These are phyloP conservation scores for Serpula lacrymans DNA, from an alignment of 768 basidiomycete genomes.

Conservation along the genomic window DNA sequence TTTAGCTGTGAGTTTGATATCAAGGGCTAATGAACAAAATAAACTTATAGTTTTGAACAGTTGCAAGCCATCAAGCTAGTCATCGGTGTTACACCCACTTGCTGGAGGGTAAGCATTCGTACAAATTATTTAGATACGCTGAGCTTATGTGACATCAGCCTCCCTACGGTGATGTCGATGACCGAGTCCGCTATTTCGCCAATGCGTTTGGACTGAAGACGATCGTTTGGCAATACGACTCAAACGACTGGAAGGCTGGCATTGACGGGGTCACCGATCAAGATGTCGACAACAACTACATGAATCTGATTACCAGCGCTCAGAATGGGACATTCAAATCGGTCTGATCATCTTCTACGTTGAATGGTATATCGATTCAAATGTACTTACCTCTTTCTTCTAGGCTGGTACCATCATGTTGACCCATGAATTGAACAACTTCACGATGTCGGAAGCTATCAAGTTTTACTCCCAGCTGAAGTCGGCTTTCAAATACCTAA, in stretches of 20 bases:
- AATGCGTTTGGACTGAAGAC: constrained; percentile 58
- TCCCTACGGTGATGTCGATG: constrained; percentile 59
- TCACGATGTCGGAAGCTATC: constrained; percentile 48
- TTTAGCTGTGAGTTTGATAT: too few species aligned
- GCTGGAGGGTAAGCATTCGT: constrained; percentile 41
- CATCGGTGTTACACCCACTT: constrained; percentile 49
- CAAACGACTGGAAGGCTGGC: constrained; percentile 62
- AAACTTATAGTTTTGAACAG: constrained; percentile 13
- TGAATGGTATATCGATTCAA: not conserved
- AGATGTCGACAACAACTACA: constrained; percentile 47
- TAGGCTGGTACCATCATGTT: constrained; percentile 44
- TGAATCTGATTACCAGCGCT: constrained; percentile 44
- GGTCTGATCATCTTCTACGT: constrained; percentile 20
- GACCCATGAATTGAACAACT: constrained; percentile 50
- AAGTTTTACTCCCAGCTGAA: constrained; percentile 40
- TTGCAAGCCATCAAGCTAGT: constrained; percentile 49
- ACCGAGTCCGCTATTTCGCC: constrained; percentile 66
- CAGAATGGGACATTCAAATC: constrained; percentile 33
- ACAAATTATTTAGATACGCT: not conserved
- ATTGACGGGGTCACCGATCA: constrained; percentile 41
- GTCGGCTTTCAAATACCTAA: constrained; percentile 37
- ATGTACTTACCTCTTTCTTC: constrained; percentile 1
- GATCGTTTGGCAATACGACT: constrained; percentile 63
- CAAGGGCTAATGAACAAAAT: too few species aligned
- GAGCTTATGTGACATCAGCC: constrained; percentile 28